A percentile compares a stretch with the other conserved stretches of the same genome.
Evolutionary conservation across 805 yeast genomes (phyloP).

Genomic region (Saccharomycopsis oosterbeekiorum): DNA sequence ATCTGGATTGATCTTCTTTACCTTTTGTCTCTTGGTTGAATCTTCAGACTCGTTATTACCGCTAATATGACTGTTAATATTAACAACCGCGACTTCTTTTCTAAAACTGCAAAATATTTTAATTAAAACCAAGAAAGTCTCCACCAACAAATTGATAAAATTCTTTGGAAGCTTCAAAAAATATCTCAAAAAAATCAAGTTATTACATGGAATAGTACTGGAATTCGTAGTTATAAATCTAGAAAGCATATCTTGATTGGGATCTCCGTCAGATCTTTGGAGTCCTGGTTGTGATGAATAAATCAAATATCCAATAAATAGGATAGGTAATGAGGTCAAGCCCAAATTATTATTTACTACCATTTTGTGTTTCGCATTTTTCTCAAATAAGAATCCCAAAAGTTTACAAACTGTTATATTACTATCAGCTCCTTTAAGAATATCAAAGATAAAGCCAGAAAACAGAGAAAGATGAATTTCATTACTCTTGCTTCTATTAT

Average conservation of each 20-base stretch:
- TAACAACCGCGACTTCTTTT: background rate
- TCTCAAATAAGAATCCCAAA: background rate
- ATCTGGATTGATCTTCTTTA: slow-evolving; percentile 7
- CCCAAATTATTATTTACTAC: slow-evolving; percentile 42
- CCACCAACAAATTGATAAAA: slow-evolving; percentile 32
- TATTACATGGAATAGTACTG: slow-evolving; percentile 15
- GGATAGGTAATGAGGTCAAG: slow-evolving; percentile 38
- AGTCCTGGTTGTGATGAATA: slow-evolving; percentile 19
- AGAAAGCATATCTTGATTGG: slow-evolving; percentile 14
- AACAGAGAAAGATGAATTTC: background rate
- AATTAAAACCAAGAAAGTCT: slow-evolving; percentile 36
- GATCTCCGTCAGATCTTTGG: slow-evolving; percentile 22
- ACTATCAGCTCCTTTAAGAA: background rate
- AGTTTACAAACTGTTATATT: background rate
- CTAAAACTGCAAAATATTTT: slow-evolving; percentile 32
- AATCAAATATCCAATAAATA: slow-evolving; percentile 27
- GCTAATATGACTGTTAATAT: background rate
- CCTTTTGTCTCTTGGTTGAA: background rate
- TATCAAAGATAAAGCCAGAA: background rate
- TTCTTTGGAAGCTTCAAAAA: slow-evolving; percentile 27
- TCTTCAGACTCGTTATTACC: background rate
- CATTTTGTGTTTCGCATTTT: slow-evolving; percentile 21
- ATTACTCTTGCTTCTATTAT: background rate
- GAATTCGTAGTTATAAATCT: slow-evolving; percentile 15
- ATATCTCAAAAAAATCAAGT: slow-evolving; percentile 20